Conservation (phyloP, 2,329 filamentous ascomycete species). For the Sarocladiaceae sp. region DNA sequence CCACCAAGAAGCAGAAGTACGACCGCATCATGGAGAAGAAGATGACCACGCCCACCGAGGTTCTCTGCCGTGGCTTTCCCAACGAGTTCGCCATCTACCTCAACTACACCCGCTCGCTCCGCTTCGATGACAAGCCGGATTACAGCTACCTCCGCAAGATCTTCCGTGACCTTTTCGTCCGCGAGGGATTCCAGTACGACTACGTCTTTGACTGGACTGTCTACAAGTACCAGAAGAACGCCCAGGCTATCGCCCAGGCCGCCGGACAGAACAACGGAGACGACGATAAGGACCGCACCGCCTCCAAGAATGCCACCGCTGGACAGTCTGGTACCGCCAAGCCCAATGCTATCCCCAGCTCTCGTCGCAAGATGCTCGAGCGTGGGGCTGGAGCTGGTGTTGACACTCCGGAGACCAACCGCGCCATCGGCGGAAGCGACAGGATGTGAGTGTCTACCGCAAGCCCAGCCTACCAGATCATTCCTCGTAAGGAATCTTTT, state of each 20-base stretch:
- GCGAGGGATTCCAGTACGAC: conserved; percentile 99
- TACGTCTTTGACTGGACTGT: conserved; percentile 99
- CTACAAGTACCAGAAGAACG: conserved; percentile 99
- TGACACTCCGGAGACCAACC: conserved; percentile 66
- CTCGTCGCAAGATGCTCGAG: conserved; percentile 79
- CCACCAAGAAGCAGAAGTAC: conserved; percentile 99
- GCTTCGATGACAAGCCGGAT: conserved; percentile 99
- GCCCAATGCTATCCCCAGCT: conserved; percentile 68
- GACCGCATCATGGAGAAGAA: conserved; percentile 99
- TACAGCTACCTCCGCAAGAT: conserved; percentile 99
- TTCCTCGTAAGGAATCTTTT: conserved; percentile 82
- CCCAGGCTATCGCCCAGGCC: conserved; percentile 84
- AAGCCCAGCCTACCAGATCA: conserved; percentile 42
- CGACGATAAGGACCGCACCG: conserved; percentile 67
- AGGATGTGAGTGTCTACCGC: conserved; percentile 79
- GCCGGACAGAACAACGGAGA: conserved; percentile 61
- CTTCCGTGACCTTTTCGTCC: conserved; percentile 98
- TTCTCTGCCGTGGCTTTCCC: conserved; percentile 96
- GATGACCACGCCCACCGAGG: conserved; percentile 99
- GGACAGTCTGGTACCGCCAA: conserved; percentile 59
- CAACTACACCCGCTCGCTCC: conserved; percentile 97
- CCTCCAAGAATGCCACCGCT: conserved; percentile 58
- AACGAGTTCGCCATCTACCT: conserved; percentile 99
- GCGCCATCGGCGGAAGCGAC: conserved; percentile 73
- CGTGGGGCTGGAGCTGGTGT: conserved; percentile 50